Base-by-base conservation (phyloP, 2,329 filamentous ascomycete genomes). In the Cordyceps cicadae region DNA sequence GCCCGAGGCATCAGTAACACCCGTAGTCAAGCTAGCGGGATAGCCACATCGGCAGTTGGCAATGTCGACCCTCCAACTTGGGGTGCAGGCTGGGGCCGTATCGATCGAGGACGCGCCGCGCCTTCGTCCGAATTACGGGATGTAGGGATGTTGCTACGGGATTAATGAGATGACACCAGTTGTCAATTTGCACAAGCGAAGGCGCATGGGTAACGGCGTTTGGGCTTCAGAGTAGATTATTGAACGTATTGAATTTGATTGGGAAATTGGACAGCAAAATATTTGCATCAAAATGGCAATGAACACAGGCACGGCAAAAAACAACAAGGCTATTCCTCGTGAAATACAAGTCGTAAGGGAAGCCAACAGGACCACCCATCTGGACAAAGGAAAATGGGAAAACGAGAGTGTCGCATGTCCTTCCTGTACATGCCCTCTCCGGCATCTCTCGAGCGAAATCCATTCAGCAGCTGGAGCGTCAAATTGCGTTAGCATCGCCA, bases 11-110 rank as follows among this genome's bases (percentile, higher is more conserved):
- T 21, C n/a, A 54, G 34, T n/a, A 59, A 50, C 58, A 54, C 34
- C 43, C 54, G 34, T 45, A 45, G 32, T 62, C 63, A 50, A 62
- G 60, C 34, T 17, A 43, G 43, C 12, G 43, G 11, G 14, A 17
- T 34, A 12, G 45, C 63, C 64, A 15, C 50, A 51, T 21, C 57
- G 32, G 11, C 29, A 8, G 50, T n/a, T 24, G 50, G 57, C 7
- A 37, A 29, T 17, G 50, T 48, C 34, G 50, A 62, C 12, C 54
- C 63, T 1, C 70, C 70, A 2, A 68, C 61, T 15, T 71, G 70
- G 70, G 70, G 69, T 52, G 70, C 70, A 15, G 70, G 70, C 43
- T 72, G 70, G 70, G 70, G 70, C 11, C 64, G 70, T 26, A 68
- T 71, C n/a, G 70, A 70, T 54, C 64, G 66, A 26, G 68, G 69